phyloP scores from a whole-genome alignment of 441 rosid species.

The Adansonia madagascariensis region DNA sequence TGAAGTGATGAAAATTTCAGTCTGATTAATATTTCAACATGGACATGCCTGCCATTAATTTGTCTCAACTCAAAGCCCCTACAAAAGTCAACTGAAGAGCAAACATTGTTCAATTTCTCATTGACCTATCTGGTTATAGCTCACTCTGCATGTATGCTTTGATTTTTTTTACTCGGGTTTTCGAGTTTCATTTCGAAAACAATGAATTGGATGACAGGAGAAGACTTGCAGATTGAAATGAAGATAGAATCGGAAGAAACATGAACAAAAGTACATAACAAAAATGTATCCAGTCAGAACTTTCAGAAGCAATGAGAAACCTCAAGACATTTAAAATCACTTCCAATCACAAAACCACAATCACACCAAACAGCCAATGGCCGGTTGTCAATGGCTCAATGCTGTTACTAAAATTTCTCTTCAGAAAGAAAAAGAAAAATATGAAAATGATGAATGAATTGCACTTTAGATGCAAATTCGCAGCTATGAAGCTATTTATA shows the following conservation, averaged over 20 bases:
- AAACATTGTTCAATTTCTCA: not conserved
- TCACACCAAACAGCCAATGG: slow-evolving; percentile 34
- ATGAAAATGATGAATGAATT: slow-evolving; percentile 26
- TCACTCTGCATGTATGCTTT: not conserved
- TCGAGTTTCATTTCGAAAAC: not conserved
- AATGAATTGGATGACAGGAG: too few relatives aligned
- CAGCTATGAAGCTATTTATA: slow-evolving; percentile 45
- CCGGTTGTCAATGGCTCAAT: not conserved
- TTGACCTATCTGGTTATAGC: not conserved
- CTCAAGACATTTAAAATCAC: slow-evolving; percentile 26
- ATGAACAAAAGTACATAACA: not conserved
- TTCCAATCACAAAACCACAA: slow-evolving; percentile 31
- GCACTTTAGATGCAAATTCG: slow-evolving; percentile 34
- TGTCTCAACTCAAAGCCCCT: too few relatives aligned
- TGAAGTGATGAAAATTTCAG: not conserved
- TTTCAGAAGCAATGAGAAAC: not conserved
- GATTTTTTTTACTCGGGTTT: not conserved
- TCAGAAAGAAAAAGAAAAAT: not conserved
- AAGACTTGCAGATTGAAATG: not conserved
- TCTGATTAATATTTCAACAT: not conserved
- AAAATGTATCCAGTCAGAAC: not conserved
- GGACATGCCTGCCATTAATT: too few relatives aligned
- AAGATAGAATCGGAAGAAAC: not conserved
- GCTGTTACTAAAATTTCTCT: slow-evolving; percentile 24
- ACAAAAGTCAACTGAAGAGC: too few relatives aligned